Evolutionary conservation across 2,329 filamentous ascomycete genomes (phyloP), one percentile per base, ranked within the genome.

Genomic region (Cephalotrichum gorgonifer): DNA sequence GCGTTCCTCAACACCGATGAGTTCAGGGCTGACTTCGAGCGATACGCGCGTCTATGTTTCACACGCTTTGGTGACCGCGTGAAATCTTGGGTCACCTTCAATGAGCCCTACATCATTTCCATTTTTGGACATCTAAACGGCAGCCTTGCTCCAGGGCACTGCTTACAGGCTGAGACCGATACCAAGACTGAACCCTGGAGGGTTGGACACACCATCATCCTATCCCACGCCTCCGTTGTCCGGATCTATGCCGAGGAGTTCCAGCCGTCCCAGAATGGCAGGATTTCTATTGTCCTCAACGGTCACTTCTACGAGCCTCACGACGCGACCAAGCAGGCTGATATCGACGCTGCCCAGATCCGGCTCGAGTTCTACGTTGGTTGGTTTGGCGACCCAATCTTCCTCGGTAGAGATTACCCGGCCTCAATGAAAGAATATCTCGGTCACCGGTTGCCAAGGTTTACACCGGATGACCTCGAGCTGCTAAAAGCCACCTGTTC

Each of bases 1-100:
- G 55, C 51, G 3, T 45, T 52, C 3, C 52, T 57, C 20, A 50
- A 56, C 39, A 54, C 44, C 11, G 26, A 26, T 12, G 38, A 54
- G 39, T 56, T 54, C 15, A 20, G 42, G 8, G 48, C 51, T 12
- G 56, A 57, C 43, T 54, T 56, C 44, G 52, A 53, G 27, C 38
- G 51, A n/a, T 59, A 54, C 41, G 54, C 56, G 2, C 46, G 54
- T 25, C 28, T 57, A 9, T 54, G 54, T 38, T 58, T 58, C 44
- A 35, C 38, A 4, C 50, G 53, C 2, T 58, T 57, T n/a, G 43
- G 43, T 5, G 52, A 56, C 25, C 51, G 54, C 6, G 57, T 59
- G 26, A 55, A 53, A 30, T 50, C 53, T n/a, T 60, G 57, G 57
- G 38, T 57, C 30, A 58, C 56, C 2, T 56, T 57, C 41, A 59